Percentiles rank a stretch among this genome's conserved stretches.
These are phyloP conservation scores for Pinus tabuliformis DNA, from an alignment of 75 land plant species.

Conservation along the genomic window DNA sequence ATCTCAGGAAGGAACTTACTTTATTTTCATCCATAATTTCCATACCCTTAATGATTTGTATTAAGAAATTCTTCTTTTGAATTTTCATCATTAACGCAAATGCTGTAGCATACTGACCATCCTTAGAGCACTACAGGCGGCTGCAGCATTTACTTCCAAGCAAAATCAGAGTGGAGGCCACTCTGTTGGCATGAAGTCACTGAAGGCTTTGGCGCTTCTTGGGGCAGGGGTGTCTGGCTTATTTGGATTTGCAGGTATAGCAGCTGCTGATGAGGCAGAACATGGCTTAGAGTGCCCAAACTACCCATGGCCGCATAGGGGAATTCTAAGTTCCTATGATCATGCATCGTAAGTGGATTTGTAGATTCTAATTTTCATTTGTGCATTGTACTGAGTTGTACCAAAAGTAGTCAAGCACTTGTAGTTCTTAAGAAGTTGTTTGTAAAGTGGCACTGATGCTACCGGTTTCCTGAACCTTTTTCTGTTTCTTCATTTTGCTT, in stretches of 20 bases:
- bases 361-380: neutral
- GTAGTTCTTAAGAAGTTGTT: neutral
- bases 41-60: too few species aligned
- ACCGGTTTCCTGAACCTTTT: neutral
- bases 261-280: slow-evolving; percentile 94
- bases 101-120: too few species aligned
- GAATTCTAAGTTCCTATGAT: slow-evolving; percentile 85
- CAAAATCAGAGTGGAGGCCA: slow-evolving; percentile 33
- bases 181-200: slow-evolving; percentile 31
- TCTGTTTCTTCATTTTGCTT: slow-evolving; percentile 1
- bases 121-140: slow-evolving; percentile 27
- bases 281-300: slow-evolving; percentile 74
- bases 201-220: slow-evolving; percentile 60
- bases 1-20: too few species aligned
- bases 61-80: too few species aligned
- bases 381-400: neutral
- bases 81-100: too few species aligned
- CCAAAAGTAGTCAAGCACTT: too few species aligned
- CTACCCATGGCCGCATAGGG: slow-evolving; percentile 94
- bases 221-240: slow-evolving; percentile 84
- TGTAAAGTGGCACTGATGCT: slow-evolving; percentile 7
- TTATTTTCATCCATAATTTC: too few species aligned
- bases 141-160: slow-evolving; percentile 30
- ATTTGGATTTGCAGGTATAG: slow-evolving; percentile 59
- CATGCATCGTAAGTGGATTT: slow-evolving; percentile 74